Conservation (phyloP, 2,329 filamentous ascomycete genomes). For the Pseudonectria foliicola region DNA sequence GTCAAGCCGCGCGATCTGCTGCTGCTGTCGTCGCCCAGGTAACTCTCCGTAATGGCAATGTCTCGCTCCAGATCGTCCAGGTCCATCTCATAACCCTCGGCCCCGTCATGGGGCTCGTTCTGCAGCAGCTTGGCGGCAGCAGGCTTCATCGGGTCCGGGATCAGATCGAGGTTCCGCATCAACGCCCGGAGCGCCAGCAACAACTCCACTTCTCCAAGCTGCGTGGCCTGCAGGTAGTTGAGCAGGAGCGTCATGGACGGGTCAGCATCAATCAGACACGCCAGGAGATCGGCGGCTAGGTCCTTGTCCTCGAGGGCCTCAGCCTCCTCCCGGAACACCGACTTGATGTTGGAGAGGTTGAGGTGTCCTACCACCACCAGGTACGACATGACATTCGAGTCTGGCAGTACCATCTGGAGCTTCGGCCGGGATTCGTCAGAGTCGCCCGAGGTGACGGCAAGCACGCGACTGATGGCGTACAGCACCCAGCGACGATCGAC, state of each 20-base stretch:
- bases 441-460: conserved; percentile 42
- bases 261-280: conserved; percentile 57
- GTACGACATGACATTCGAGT: conserved; percentile 51
- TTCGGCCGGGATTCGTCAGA: conserved; percentile 29
- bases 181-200: conserved; percentile 58
- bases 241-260: conserved; percentile 60
- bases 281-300: conserved; percentile 54
- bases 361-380: conserved; percentile 54
- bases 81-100: conserved; percentile 40
- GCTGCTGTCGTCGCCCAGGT: conserved; percentile 57
- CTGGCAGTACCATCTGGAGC: conserved; percentile 34
- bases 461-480: conserved; percentile 55
- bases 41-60: conserved; percentile 60
- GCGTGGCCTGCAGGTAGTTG: conserved; percentile 57
- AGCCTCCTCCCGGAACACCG: conserved; percentile 45
- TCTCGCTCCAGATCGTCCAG: conserved; percentile 57
- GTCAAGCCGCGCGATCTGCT: conserved; percentile 58
- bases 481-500: conserved; percentile 60
- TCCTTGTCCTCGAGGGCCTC: conserved; percentile 39
- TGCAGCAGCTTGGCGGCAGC: conserved; percentile 26
- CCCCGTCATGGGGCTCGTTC: conserved; percentile 21
- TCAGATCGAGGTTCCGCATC: conserved; percentile 61
- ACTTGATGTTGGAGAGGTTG: conserved; percentile 50
- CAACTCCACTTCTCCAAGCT: conserved; percentile 59
- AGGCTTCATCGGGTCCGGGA: conserved; percentile 34